A percentile compares a stretch with the other conserved stretches of the same genome.
Evolutionary conservation across 2,329 filamentous ascomycete genomes (phyloP).

Genomic region (Fusarium udum): DNA sequence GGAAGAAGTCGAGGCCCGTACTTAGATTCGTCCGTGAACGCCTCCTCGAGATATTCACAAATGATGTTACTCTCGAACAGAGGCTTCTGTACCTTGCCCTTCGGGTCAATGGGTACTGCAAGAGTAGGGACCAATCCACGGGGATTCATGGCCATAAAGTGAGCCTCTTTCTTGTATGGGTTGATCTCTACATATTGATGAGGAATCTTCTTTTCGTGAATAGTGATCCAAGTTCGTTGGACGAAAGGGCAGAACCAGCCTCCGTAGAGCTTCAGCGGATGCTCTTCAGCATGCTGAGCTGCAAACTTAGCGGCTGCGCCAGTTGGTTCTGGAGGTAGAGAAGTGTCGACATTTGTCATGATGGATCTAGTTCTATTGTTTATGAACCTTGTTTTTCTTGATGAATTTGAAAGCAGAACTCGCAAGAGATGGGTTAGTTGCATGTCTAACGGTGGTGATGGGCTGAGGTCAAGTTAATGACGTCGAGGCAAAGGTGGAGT

Average conservation of each 20-base stretch:
- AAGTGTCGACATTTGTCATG: conserved; percentile 60
- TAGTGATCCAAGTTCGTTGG: conserved; percentile 76
- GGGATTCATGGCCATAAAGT: conserved; percentile 76
- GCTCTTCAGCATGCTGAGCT: conserved; percentile 55
- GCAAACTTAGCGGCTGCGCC: conserved; percentile 61
- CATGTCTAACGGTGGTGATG: background rate
- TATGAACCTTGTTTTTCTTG: background rate
- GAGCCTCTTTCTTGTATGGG: conserved; percentile 76
- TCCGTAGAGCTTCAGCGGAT: conserved; percentile 72
- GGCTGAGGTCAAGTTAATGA: conserved; percentile 22
- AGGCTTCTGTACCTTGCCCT: conserved; percentile 57
- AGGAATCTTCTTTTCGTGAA: conserved; percentile 76
- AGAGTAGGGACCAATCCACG: conserved; percentile 80
- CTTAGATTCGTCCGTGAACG: conserved; percentile 59
- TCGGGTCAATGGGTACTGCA: conserved; percentile 52
- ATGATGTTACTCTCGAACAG: conserved; percentile 79
- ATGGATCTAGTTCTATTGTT: background rate
- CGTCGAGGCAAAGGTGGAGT: conserved; percentile 30
- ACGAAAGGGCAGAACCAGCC: conserved; percentile 80
- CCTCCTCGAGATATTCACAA: conserved; percentile 80
- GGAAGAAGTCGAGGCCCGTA: conserved; percentile 65
- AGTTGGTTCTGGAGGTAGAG: conserved; percentile 56
- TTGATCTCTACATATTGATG: conserved; percentile 84
- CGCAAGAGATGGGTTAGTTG: background rate
- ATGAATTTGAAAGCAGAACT: background rate